Conservation (phyloP, 106 monocot genomes). For the Ottelia alismoides region DNA sequence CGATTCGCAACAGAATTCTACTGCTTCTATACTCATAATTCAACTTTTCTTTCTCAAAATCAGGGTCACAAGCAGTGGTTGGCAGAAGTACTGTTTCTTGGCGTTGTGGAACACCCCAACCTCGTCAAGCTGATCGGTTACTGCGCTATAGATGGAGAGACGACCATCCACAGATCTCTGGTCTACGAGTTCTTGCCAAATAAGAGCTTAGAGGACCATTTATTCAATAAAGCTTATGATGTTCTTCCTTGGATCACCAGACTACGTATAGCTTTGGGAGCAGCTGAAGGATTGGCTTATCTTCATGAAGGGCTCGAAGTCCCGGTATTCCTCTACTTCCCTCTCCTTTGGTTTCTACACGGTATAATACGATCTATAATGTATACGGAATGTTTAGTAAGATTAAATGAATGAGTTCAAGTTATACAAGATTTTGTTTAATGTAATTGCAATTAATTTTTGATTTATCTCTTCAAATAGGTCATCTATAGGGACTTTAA, state of each 20-base stretch:
- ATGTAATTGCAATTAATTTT: not conserved
- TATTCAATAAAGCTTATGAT: constrained; percentile 41
- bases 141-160: constrained; percentile 62
- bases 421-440: not conserved
- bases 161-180: constrained; percentile 41
- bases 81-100: constrained; percentile 78
- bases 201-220: constrained; percentile 67
- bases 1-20: too few species aligned
- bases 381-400: not conserved
- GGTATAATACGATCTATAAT: too few species aligned
- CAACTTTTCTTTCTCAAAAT: too few species aligned
- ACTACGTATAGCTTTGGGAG: constrained; percentile 45
- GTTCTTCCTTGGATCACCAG: constrained; percentile 48
- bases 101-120: constrained; percentile 68
- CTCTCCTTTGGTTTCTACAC: not conserved
- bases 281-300: constrained; percentile 59
- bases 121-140: constrained; percentile 84
- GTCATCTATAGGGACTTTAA: constrained; percentile 86
- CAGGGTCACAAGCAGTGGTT: constrained; percentile 88
- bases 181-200: constrained; percentile 74
- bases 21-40: not conserved
- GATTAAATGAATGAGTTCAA: not conserved
- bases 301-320: constrained; percentile 71
- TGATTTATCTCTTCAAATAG: constrained; percentile 8
- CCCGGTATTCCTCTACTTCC: constrained; percentile 27